Conservation (phyloP, 768 basidiomycete species). For the Rhodotorula graminis region DNA sequence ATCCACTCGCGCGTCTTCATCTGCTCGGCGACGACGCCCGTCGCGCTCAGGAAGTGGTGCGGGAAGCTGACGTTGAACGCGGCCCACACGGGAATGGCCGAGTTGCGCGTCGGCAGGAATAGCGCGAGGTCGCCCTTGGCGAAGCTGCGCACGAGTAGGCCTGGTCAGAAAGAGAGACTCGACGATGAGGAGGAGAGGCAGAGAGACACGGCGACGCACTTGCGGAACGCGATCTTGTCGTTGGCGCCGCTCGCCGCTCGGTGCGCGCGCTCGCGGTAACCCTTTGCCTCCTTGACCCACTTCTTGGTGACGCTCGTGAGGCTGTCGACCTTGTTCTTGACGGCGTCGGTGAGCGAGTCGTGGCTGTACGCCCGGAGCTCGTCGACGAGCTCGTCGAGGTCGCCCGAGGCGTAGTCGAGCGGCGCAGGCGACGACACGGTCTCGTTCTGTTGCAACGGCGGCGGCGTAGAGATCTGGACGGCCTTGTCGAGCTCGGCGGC, state of each 20-base stretch:
- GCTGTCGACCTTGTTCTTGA: constrained; percentile 57
- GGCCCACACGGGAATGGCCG: constrained; percentile 90
- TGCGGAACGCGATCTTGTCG: constrained; percentile 92
- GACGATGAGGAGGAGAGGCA: too few relatives aligned
- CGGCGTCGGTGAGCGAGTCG: constrained; percentile 75
- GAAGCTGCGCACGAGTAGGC: constrained; percentile 52
- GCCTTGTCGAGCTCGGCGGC: constrained; percentile 19
- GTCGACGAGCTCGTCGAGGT: constrained; percentile 26
- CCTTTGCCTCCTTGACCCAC: constrained; percentile 96
- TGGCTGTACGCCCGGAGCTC: constrained; percentile 60
- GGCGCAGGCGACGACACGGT: not conserved
- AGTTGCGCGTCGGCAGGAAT: constrained; percentile 92
- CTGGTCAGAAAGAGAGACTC: not conserved
- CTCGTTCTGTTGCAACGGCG: not conserved
- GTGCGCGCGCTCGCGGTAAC: constrained; percentile 80
- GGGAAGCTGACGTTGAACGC: constrained; percentile 98
- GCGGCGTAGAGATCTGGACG: not conserved
- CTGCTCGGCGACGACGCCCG: constrained; percentile 78
- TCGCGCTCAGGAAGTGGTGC: constrained; percentile 91
- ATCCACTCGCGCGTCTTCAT: constrained; percentile 87
- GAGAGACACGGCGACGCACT: constrained; percentile 47
- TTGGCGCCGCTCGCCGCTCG: constrained; percentile 48
- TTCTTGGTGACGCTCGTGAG: constrained; percentile 70
- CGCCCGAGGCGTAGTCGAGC: constrained; percentile 28
- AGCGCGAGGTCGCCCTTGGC: constrained; percentile 89